Percentiles rank a stretch among this genome's conserved stretches.
Conservation (phyloP, 2,329 filamentous ascomycete species). For the Fusarium lateritium region DNA sequence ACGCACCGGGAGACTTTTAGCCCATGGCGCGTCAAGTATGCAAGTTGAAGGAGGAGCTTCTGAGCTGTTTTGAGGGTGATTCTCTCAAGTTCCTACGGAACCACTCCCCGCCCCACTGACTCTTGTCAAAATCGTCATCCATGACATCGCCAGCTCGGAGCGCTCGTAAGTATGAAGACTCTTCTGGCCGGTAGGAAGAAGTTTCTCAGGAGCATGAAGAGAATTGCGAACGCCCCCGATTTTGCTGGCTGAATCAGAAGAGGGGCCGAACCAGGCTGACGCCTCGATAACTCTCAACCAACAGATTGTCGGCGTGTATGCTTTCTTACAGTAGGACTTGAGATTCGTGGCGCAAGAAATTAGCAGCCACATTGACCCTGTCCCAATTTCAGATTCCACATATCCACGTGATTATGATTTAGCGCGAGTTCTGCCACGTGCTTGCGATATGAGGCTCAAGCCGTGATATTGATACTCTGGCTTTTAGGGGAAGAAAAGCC, state of each 20-base stretch:
- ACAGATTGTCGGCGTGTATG: neutral
- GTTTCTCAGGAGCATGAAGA: neutral
- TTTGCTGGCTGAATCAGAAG: neutral
- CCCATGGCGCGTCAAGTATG: constrained; percentile 5
- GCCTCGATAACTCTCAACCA: constrained; percentile 7
- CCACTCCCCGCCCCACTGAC: constrained; percentile 39
- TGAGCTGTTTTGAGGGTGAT: constrained; percentile 18
- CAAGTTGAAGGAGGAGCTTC: constrained; percentile 21
- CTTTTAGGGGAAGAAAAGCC: no score
- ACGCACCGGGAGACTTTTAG: constrained; percentile 26
- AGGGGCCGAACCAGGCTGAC: neutral
- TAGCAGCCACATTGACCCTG: constrained; percentile 27
- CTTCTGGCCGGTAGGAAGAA: neutral
- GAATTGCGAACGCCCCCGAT: neutral
- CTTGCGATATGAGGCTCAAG: constrained; percentile 5
- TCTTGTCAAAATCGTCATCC: constrained; percentile 39
- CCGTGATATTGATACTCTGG: neutral
- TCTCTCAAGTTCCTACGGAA: constrained; percentile 25
- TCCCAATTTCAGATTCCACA: constrained; percentile 12
- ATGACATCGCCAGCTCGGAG: constrained; percentile 31
- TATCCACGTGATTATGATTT: constrained; percentile 15
- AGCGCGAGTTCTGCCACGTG: constrained; percentile 27
- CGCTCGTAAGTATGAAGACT: neutral
- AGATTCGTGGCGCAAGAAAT: constrained; percentile 14
- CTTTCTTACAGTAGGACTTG: neutral